Evolutionary conservation across 2,329 filamentous ascomycete genomes (phyloP), one percentile per base, ranked within the genome.

Genomic region (Fusarium proliferatum): DNA sequence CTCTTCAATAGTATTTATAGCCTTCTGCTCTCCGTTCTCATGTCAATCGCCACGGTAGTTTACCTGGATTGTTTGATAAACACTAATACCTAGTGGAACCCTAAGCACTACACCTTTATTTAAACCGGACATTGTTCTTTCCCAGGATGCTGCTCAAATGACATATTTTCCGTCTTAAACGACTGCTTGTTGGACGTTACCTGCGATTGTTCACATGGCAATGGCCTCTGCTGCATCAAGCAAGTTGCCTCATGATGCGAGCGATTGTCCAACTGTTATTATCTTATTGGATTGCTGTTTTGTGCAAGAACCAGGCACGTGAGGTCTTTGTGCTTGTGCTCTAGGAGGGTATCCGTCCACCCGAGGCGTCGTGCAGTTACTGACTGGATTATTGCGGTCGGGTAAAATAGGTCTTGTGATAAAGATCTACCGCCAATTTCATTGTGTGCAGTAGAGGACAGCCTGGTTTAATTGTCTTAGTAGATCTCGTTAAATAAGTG

Each of bases 321-420:
- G 56, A 46, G 33, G 12, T 21, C 5, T 21, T 6, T 26, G 42
- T 17, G 5, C n/a, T 5, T 19, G 21, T 23, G 56, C n/a, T 17
- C 33, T 6, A 1, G 10, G 8, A 17, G 17, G 19, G 3, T 17
- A 26, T 4, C 6, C 13, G 10, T 9, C 17, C 11, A 23, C n/a
- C 19, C 5, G 10, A 17, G 7, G 23, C 34, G 4, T 9, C 21
- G 0, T 26, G 17, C 2, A 9, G 13, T 5, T 28, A 4, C 19
- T 53, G 21, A 17, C 17, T 2, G 2, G 9, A 2, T 23, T 6
- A n/a, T 48, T 10, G 1, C 0, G 6, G 28, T 2, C n/a, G 8
- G 16, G 34, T 19, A 9, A 26, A 51, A 12, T 5, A 4, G 26
- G 19, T 3, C 4, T 12, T 5, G 8, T 5, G 15, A 51, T 6